A percentile compares a stretch with the other conserved stretches of the same genome.
These are phyloP conservation scores for Scedosporium dehoogii DNA, from an alignment of 2,329 filamentous ascomycete species.

Conservation along the genomic window DNA sequence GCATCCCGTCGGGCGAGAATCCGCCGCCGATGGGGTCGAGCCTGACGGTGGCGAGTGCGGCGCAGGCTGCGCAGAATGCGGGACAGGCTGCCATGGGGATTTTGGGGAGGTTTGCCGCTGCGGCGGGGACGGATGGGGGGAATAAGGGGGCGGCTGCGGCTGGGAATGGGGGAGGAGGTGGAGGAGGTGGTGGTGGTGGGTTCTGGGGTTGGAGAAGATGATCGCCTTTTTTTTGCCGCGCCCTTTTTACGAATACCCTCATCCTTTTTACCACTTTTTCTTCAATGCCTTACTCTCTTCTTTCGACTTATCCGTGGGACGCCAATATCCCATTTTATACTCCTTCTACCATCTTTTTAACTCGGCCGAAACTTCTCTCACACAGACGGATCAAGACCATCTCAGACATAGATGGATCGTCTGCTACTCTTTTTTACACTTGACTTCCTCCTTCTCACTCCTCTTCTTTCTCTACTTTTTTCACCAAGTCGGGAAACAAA, in stretches of 20 bases:
- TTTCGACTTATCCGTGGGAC: background rate
- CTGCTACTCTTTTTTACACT: background rate
- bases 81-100: conserved; percentile 35
- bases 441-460: background rate
- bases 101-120: conserved; percentile 33
- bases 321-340: background rate
- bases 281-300: background rate
- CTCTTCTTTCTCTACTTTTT: conserved; percentile 1
- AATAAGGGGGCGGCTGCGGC: conserved; percentile 10
- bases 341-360: background rate
- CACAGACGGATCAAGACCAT: background rate
- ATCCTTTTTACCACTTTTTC: background rate
- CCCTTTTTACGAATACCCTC: background rate
- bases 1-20: conserved; percentile 32
- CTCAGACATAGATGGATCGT: background rate
- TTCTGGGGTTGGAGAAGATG: conserved; percentile 49
- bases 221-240: no score
- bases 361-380: background rate
- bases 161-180: conserved; percentile 20
- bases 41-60: conserved; percentile 5
- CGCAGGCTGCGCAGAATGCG: conserved; percentile 17
- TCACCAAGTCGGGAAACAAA: background rate
- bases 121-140: conserved; percentile 12
- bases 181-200: conserved; percentile 45
- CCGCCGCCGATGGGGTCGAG: conserved; percentile 15